Percentiles rank a stretch among this genome's conserved stretches.
phyloP scores from a whole-genome alignment of 106 monocot genomes.

The Platanthera zijinensis region DNA sequence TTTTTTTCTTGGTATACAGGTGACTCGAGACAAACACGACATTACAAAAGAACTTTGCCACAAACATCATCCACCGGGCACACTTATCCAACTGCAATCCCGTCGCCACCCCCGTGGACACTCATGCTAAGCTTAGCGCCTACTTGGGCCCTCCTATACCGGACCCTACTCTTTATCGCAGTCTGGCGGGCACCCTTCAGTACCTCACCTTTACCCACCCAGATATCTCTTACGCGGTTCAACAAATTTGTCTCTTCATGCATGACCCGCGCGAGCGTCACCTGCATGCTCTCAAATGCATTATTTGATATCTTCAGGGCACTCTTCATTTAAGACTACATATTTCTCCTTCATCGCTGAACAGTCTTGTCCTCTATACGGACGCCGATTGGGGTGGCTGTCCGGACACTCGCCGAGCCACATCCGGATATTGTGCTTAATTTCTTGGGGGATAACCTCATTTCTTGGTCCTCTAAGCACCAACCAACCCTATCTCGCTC shows the following conservation, averaged over 20 bases:
- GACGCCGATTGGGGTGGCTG: neutral
- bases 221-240: too few species aligned
- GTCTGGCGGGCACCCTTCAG: neutral
- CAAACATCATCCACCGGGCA: neutral
- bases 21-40: neutral
- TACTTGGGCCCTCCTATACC: neutral
- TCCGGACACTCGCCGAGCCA: neutral
- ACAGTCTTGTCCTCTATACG: neutral
- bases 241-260: too few species aligned
- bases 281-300: constrained; percentile 3
- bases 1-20: too few species aligned
- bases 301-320: constrained; percentile 3
- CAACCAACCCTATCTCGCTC: too few species aligned
- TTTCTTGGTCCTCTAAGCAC: too few species aligned
- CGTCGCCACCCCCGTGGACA: neutral
- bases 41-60: neutral
- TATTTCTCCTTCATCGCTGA: neutral
- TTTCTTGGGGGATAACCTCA: too few species aligned
- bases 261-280: neutral
- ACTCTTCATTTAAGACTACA: neutral
- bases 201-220: too few species aligned
- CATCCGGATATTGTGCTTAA: too few species aligned
- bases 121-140: neutral
- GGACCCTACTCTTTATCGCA: neutral
- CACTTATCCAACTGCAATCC: neutral